phyloP scores from a whole-genome alignment of 352 stramenopile species.

The Pythium phragmitis region DNA sequence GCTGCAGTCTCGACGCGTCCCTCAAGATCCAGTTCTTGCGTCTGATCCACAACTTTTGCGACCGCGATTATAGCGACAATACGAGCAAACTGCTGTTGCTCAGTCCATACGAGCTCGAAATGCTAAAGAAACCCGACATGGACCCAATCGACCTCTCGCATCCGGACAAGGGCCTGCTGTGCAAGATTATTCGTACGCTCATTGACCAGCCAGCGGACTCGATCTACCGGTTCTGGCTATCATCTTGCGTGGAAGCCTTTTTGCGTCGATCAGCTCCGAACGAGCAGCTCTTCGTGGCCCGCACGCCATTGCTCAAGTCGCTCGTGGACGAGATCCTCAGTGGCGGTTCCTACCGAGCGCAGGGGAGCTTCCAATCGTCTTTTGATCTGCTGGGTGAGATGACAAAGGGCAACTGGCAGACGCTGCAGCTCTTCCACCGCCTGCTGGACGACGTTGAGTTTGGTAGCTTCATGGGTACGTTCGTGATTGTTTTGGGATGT shows the following conservation, averaged over 20 bases:
- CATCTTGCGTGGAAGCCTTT: slow-evolving; percentile 96
- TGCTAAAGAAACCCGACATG: slow-evolving; percentile 47
- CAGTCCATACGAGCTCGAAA: slow-evolving; percentile 57
- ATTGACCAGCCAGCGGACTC: slow-evolving; percentile 91
- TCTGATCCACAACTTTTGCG: slow-evolving; percentile 96
- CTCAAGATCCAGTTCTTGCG: slow-evolving; percentile 95
- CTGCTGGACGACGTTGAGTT: slow-evolving; percentile 89
- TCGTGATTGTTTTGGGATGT: neutral
- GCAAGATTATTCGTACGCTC: slow-evolving; percentile 89
- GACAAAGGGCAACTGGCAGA: slow-evolving; percentile 92
- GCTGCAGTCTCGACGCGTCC: slow-evolving; percentile 94
- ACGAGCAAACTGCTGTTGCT: slow-evolving; percentile 80
- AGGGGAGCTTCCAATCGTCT: slow-evolving; percentile 93
- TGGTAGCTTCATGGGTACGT: slow-evolving; percentile 86
- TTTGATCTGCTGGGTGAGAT: slow-evolving; percentile 97
- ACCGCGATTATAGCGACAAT: slow-evolving; percentile 90
- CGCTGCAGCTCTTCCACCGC: slow-evolving; percentile 89
- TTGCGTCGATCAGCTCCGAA: slow-evolving; percentile 79
- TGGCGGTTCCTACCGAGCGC: slow-evolving; percentile 74
- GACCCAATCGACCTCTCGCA: slow-evolving; percentile 65
- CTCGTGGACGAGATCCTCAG: slow-evolving; percentile 89
- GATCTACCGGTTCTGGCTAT: slow-evolving; percentile 96
- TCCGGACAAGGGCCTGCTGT: slow-evolving; percentile 82
- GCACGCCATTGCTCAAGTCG: slow-evolving; percentile 85
- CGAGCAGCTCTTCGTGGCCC: slow-evolving; percentile 91